phyloP scores from a whole-genome alignment of 768 basidiomycete species.

The Russula griseocarnosa region DNA sequence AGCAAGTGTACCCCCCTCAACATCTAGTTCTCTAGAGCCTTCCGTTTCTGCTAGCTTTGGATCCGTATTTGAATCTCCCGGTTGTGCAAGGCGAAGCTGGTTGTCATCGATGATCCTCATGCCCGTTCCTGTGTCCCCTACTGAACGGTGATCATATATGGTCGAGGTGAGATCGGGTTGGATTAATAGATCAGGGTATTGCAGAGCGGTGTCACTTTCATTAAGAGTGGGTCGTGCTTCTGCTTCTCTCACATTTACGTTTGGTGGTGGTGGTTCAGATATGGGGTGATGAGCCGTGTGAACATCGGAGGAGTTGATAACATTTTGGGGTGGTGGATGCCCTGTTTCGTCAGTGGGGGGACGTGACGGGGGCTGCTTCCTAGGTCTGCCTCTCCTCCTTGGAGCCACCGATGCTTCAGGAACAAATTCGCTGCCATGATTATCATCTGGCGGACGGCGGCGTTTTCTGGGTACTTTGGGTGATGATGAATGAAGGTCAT shows the following conservation, averaged over 20 bases:
- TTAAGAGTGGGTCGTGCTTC: neutral
- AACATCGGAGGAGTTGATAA: neutral
- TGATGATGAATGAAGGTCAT: constrained; percentile 10
- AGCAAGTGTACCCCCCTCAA: neutral
- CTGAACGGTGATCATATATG: neutral
- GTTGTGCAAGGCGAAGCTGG: neutral
- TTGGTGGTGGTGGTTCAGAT: neutral
- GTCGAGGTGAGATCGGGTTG: neutral
- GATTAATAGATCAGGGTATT: neutral
- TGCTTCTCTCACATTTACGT: neutral
- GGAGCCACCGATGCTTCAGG: neutral
- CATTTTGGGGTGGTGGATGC: neutral
- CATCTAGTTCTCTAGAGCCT: neutral
- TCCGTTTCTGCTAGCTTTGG: neutral
- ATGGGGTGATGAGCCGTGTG: neutral
- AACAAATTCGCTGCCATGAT: neutral
- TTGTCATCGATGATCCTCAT: neutral
- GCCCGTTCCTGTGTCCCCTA: neutral
- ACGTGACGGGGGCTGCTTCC: constrained; percentile 18
- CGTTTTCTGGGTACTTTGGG: constrained; percentile 36
- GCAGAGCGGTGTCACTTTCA: neutral
- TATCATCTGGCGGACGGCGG: constrained; percentile 36
- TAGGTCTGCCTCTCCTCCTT: constrained; percentile 27
- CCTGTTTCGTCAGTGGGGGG: neutral
- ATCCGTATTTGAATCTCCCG: neutral